Evolutionary conservation across 2,329 filamentous ascomycete species (phyloP), one percentile per base, ranked within the genome.

Genomic region (Thermochaetoides dissita): DNA sequence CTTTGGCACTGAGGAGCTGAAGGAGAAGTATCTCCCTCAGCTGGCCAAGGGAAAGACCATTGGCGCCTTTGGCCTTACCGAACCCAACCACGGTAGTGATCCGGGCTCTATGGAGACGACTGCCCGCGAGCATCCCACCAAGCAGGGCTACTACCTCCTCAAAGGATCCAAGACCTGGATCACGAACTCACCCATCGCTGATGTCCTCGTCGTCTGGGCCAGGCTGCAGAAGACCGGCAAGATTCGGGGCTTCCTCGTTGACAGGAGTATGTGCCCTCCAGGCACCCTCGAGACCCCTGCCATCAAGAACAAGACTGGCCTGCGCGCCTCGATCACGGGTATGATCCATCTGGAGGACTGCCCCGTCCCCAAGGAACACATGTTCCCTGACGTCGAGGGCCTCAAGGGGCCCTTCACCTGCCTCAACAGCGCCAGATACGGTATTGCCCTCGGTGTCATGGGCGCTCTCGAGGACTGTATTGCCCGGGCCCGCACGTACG

Each of bases 291-390:
- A 91, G 61, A 98, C 91, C 6, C 91, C 91, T 1, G 67, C 83
- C 9, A 81, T 98, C 60, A 93, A 93, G 68, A 77, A 96, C 67
- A 98, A 98, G 73, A 95, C 84, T 48, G 91, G 88, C 2, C 75
- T 98, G 30, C 74, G 91, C 45, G 91, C 91, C 9, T 94, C 85
- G 9, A 83, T 95, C 49, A 98, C 91, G 1, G 91, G 91, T 44
- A 96, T 96, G 91, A 95, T 98, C 51, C 87, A 94, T 53, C 73
- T 98, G 57, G 89, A 95, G 50, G 79, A 83, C 49, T 88, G 84
- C 51, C 89, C 91, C 1, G 86, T 98, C 0, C 80, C 87, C 0
- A 78, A 81, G 51, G 84, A 77, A 53, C 94, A 95, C 65, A 94
- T 98, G 87, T 87, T 98, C 55, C 88, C 88, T 1, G 75, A 84